phyloP scores from a whole-genome alignment of 176 grass and related monocot genomes.

The Cenchrus americanus region DNA sequence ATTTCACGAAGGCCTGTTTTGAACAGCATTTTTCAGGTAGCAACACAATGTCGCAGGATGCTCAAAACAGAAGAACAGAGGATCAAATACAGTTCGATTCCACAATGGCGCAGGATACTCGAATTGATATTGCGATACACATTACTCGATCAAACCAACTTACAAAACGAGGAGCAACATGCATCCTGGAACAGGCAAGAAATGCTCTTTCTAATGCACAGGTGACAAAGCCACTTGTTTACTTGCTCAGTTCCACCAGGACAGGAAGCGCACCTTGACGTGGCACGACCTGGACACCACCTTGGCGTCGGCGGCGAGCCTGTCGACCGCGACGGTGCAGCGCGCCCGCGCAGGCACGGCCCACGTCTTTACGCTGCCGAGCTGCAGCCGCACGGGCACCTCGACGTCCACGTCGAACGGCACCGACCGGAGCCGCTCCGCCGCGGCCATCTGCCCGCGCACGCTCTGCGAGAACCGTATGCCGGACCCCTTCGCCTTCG shows the following conservation, averaged over 20 bases:
- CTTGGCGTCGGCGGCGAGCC: slow-evolving; percentile 50
- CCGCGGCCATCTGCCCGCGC: slow-evolving; percentile 51
- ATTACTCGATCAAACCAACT: slow-evolving; percentile 31
- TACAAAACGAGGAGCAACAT: background rate
- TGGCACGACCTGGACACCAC: slow-evolving; percentile 60
- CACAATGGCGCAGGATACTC: background rate
- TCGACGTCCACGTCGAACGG: slow-evolving; percentile 56
- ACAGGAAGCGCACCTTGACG: slow-evolving; percentile 35
- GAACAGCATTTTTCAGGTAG: background rate
- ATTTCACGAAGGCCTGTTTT: background rate
- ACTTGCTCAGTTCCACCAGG: slow-evolving; percentile 37
- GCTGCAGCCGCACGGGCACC: slow-evolving; percentile 63
- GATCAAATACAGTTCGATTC: background rate
- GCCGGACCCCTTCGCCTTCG: slow-evolving; percentile 48
- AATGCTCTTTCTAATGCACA: slow-evolving; percentile 3
- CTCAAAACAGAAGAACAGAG: background rate
- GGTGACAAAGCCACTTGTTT: background rate
- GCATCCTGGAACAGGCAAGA: background rate
- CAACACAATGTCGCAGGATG: background rate
- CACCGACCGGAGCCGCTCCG: slow-evolving; percentile 52
- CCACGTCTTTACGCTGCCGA: slow-evolving; percentile 63
- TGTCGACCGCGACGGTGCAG: slow-evolving; percentile 58
- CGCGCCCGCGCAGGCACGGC: slow-evolving; percentile 50
- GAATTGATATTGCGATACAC: background rate
- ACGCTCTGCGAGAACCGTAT: slow-evolving; percentile 48